Evolutionary conservation across 116 monocot species (phyloP), one percentile per base, ranked within the genome.

Genomic region (Papilionanthe hybrid): DNA sequence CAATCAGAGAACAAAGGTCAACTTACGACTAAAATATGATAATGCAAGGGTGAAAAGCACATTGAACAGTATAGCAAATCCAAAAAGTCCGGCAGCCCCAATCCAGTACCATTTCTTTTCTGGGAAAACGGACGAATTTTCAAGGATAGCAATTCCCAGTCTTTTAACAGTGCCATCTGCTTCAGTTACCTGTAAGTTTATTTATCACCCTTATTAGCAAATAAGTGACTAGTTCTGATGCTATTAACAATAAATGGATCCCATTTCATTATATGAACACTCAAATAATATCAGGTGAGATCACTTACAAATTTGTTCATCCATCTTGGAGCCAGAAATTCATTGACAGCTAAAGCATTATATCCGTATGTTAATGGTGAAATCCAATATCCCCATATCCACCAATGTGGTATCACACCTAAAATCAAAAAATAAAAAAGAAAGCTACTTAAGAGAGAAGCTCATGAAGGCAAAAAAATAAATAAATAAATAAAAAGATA

Each of bases 321-420:
- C 88, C 91, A 91, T 63, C 88, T 84, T 11, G 91, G 88, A 79
- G 88, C 82, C 9, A 84, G 72, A 18, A 88, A 84, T 78, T 91
- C 86, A 80, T 91, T 91, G 23, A 91, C 88, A 47, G 88, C 86
- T 28, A 91, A 55, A 55, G 88, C 84, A 83, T 91, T 88, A 68
- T 84, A 91, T 42, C 79, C 91, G 43, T 88, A 91, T 28, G 80
- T 81, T 17, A 86, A 30, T 28, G 91, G 91, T 3, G 91, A 88
- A 75, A 76, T 23, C 91, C 88, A 91, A 75, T 88, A 88, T 20
- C 86, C 91, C 91, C 91, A 88, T 29, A 84, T 86, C 86, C 89
- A 89, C 84, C 80, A 92, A 42, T 86, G 79, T 53, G 87, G 90
- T 73, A 90, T 90, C 19, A 77, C 53, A 72, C 73, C 87, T 90